Base-by-base conservation (phyloP, 2,329 filamentous ascomycete genomes). In the Hypocrella siamensis region DNA sequence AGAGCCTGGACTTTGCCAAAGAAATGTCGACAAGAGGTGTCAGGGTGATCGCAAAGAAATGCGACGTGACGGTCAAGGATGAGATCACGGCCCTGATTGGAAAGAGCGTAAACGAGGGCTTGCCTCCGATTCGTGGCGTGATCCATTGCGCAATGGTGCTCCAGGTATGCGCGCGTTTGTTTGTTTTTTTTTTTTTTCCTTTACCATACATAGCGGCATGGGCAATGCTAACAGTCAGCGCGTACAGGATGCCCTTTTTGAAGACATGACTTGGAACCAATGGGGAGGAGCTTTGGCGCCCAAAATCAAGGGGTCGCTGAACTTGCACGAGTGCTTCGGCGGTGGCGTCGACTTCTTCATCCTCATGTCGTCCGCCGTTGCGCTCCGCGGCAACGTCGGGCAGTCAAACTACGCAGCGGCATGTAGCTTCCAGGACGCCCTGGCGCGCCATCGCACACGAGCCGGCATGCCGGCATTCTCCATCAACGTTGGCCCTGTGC, bases 101-200 rank as follows among this genome's bases (percentile, higher is more conserved):
- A 9, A 10, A 30, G 35, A 6, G 11, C 19, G 10, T 17, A 31
- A 8, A 7, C 28, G 3, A 32, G 14, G 31, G 25, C n/a, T 34
- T 40, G 17, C 39, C 40, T 34, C 52, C 56, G 17, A 4, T 62
- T 14, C 43, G 48, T 12, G 58, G 58, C 29, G 45, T 60, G n/a
- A 42, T 63, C 6, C 58, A 62, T 30, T 41, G 45, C 9, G 49
- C 58, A 10, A 58, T 61, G 56, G 54, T 58, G 3, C 40, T 46
- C 14, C 37, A 46, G 40, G 19, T 42, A 42, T 35, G 40, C n/a
- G n/a, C n/a, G n/a, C n/a, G n/a, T n/a, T n/a, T n/a, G n/a, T n/a
- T 34, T n/a, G n/a, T n/a, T n/a, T n/a, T n/a, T n/a, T n/a, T n/a
- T n/a, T n/a, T 25, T 11, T 16, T 28, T 19, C n/a, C n/a, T 26